phyloP scores from a whole-genome alignment of 495 filamentous ascomycete species.

The Xylaria curta region DNA sequence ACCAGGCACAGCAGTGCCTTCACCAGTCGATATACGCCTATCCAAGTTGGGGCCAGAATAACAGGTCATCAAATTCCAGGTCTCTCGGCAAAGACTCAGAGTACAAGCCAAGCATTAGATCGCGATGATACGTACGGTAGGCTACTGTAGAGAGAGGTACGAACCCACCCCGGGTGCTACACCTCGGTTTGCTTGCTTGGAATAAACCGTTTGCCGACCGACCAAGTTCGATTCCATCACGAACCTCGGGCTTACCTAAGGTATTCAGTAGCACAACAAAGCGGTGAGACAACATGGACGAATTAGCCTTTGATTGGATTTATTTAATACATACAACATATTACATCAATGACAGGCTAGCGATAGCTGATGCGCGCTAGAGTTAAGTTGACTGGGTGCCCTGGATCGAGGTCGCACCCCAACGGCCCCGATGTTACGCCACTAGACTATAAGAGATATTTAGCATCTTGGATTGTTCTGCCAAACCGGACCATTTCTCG shows the following conservation, averaged over 20 bases:
- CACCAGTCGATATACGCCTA: no score
- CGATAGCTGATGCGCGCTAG: constrained; percentile 14
- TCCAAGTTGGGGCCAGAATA: neutral
- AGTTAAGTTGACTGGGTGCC: neutral
- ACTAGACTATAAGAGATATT: constrained; percentile 22
- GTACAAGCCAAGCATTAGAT: neutral
- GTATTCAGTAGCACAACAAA: constrained; percentile 11
- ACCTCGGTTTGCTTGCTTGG: neutral
- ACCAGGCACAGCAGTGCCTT: neutral
- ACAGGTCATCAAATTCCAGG: neutral
- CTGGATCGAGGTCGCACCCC: constrained; percentile 6
- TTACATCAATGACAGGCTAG: constrained; percentile 17
- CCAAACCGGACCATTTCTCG: constrained; percentile 15
- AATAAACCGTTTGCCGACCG: constrained; percentile 3
- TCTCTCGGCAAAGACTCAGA: neutral
- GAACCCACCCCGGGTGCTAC: neutral
- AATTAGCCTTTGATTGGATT: constrained; percentile 1
- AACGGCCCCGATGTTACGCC: constrained; percentile 15
- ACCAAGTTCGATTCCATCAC: neutral
- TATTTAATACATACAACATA: neutral
- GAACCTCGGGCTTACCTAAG: neutral
- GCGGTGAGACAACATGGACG: constrained; percentile 16
- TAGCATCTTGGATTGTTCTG: constrained; percentile 25
- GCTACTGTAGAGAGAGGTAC: neutral
- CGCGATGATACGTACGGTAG: neutral